Evolutionary conservation across 2,329 filamentous ascomycete species (phyloP).

Genomic region (Pseudopyricularia javanii): DNA sequence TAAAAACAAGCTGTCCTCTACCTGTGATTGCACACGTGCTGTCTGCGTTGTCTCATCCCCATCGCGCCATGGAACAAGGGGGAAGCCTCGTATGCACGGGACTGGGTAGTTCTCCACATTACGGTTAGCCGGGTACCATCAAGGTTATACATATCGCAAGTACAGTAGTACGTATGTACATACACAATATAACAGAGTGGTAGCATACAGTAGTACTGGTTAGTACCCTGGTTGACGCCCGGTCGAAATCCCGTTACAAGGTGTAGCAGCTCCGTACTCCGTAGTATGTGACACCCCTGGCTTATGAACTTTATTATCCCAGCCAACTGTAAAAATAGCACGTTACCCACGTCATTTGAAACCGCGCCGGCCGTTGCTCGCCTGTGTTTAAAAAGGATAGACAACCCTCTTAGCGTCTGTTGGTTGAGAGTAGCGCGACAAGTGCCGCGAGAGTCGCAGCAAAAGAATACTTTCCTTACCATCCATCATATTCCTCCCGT

Average conservation of each 20-base stretch:
- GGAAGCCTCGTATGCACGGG: too few relatives aligned
- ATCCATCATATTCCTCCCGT: neutral
- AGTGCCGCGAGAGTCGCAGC: neutral
- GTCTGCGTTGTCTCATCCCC: too few relatives aligned
- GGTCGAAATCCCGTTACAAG: neutral
- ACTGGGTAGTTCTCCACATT: too few relatives aligned
- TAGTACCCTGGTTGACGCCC: neutral
- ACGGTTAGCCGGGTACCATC: too few relatives aligned
- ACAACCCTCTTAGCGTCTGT: neutral
- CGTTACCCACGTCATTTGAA: neutral
- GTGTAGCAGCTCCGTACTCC: too few relatives aligned
- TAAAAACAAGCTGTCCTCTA: too few relatives aligned
- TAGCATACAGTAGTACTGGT: too few relatives aligned
- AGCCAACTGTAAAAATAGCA: neutral
- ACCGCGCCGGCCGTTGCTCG: neutral
- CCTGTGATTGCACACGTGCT: too few relatives aligned
- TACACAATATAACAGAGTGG: too few relatives aligned
- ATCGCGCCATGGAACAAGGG: too few relatives aligned
- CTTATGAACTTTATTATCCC: neutral
- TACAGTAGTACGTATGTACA: too few relatives aligned
- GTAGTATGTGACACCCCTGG: neutral
- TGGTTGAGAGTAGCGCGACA: neutral
- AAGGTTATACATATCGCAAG: too few relatives aligned
- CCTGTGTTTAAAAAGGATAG: neutral
- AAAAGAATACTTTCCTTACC: neutral